Base-by-base conservation (phyloP, 106 monocot genomes). In the Agapanthus africanus region DNA sequence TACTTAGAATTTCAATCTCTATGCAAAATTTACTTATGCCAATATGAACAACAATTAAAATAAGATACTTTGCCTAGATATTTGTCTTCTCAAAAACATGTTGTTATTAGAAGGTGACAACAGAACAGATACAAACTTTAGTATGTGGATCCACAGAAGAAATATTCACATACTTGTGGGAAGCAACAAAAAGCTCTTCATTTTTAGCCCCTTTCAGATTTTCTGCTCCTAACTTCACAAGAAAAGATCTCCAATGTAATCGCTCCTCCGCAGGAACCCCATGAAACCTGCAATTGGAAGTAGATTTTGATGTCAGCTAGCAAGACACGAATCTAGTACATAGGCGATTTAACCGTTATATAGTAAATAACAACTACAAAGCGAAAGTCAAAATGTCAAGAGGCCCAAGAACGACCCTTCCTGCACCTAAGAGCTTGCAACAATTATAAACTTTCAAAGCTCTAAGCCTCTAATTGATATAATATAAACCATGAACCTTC, bases 151-250 rank as follows among this genome's bases (percentile, higher is more conserved):
- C n/a, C n/a, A n/a, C n/a, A n/a, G n/a, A n/a, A n/a, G n/a, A n/a
- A n/a, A n/a, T n/a, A n/a, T n/a, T n/a, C n/a, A 25, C 74, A 65
- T 84, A 95, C 95, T 95, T 95, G 86, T 95, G 91, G n/a, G 95
- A 86, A 66, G 95, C 95, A 70, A 95, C 91, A 68, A 88, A 82
- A 70, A 95, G 95, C 37, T 95, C 95, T 74, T 95, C 95, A 65
- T 86, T 88, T 74, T 88, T 95, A 39, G 91, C 84, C 69, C 88
- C 91, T 72, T 86, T 95, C 32, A 95, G 95, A 72, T 95, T 95
- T 51, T 95, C 91, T 10, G 88, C 62, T 77, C 95, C 95, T 35
- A 95, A 71, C 71, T 95, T 95, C 33, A 95, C 86, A 16, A 95
- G 75, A 71, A 95, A 95, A 63, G 95, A 86, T 33, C 95, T 81